phyloP scores from a whole-genome alignment of 495 filamentous ascomycete species.

The Annulohypoxylon bovei region DNA sequence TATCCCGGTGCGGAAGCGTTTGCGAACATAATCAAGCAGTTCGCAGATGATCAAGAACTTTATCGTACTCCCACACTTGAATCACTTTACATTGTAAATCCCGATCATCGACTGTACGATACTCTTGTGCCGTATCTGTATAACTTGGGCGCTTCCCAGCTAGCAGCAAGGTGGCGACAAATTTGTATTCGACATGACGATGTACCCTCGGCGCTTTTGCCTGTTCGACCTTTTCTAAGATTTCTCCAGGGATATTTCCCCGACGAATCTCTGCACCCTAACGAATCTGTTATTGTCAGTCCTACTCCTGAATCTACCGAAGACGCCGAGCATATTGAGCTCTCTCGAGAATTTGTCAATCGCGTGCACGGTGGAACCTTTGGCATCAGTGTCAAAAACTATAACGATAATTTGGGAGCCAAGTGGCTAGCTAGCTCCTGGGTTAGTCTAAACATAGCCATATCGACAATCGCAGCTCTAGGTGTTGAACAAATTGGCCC shows the following conservation, averaged over 20 bases:
- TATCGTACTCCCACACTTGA: conserved; percentile 45
- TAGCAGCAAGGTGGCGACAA: conserved; percentile 69
- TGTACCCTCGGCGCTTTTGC: conserved; percentile 38
- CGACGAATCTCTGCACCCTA: conserved; percentile 11
- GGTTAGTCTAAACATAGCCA: conserved; percentile 70
- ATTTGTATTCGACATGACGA: conserved; percentile 46
- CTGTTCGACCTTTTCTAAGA: conserved; percentile 47
- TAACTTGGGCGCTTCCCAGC: conserved; percentile 54
- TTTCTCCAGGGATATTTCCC: conserved; percentile 50
- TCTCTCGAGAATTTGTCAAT: conserved; percentile 54
- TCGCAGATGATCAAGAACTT: conserved; percentile 41
- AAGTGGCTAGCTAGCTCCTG: conserved; percentile 76
- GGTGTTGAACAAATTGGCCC: conserved; percentile 75
- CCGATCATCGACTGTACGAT: conserved; percentile 68
- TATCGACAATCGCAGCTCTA: conserved; percentile 71
- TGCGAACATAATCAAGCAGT: conserved; percentile 45
- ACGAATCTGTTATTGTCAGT: conserved; percentile 26
- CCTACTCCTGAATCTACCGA: conserved; percentile 16
- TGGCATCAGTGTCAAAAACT: conserved; percentile 57
- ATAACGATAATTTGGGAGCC: conserved; percentile 73
- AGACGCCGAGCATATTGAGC: conserved; percentile 22
- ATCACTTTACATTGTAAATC: conserved; percentile 62
- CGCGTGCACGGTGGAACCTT: conserved; percentile 55
- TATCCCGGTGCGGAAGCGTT: conserved; percentile 46
- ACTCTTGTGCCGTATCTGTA: conserved; percentile 67